Evolutionary conservation across 257 asterid genomes (phyloP).

Genomic region (Linaria vulgaris): DNA sequence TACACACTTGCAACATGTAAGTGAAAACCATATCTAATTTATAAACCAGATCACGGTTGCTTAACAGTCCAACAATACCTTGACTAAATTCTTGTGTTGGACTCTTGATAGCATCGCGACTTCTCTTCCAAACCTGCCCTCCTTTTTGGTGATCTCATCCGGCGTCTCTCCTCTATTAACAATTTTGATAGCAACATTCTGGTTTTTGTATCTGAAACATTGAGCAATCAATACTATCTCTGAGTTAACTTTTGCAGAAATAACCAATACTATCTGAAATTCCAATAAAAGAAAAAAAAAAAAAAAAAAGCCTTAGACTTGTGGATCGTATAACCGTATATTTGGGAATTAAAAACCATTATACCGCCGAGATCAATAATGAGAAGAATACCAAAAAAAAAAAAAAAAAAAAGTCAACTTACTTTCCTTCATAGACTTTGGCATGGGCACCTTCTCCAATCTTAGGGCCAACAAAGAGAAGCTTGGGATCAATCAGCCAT

Average conservation of each 20-base stretch:
- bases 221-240: background rate
- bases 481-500: constrained; percentile 87
- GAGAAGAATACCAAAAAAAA: constrained; percentile 23
- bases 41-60: background rate
- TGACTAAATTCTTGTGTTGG: constrained; percentile 83
- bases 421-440: constrained; percentile 86
- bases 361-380: constrained; percentile 26
- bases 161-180: constrained; percentile 74
- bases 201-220: constrained; percentile 66
- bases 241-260: background rate
- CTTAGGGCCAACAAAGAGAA: constrained; percentile 88
- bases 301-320: too few relatives aligned
- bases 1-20: background rate
- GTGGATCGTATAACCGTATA: too few relatives aligned
- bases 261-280: background rate
- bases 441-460: constrained; percentile 95
- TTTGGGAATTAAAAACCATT: background rate
- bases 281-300: too few relatives aligned
- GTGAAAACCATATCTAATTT: background rate
- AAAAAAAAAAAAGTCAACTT: constrained; percentile 44
- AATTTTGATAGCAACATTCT: constrained; percentile 79
- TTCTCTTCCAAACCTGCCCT: constrained; percentile 63
- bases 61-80: constrained; percentile 45
- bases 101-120: constrained; percentile 81
- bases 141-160: constrained; percentile 71